Conservation (phyloP, 768 basidiomycete species). For the Gymnopilus junonius region DNA sequence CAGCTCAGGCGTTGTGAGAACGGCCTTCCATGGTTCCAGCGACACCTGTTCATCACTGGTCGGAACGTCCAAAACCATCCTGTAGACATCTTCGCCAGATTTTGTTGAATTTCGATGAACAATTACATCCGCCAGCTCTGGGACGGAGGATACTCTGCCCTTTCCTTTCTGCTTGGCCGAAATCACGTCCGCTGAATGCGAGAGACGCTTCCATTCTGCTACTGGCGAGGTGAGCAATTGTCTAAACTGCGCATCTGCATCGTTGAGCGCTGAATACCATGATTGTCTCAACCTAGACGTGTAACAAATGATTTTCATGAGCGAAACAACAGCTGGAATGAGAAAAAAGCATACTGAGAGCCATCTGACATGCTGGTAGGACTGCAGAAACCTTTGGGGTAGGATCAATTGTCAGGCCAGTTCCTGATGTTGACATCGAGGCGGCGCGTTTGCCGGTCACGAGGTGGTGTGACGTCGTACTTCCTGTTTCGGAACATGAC, state of each 20-base stretch:
- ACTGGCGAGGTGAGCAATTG: constrained; percentile 74
- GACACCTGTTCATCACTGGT: constrained; percentile 62
- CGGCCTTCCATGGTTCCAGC: constrained; percentile 80
- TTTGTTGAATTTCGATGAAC: constrained; percentile 77
- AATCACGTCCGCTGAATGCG: constrained; percentile 39
- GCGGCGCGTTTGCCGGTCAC: constrained; percentile 15
- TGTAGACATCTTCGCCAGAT: constrained; percentile 76
- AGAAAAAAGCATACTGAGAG: constrained; percentile 25
- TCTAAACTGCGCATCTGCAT: constrained; percentile 79
- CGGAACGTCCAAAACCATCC: constrained; percentile 82
- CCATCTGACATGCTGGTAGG: constrained; percentile 35
- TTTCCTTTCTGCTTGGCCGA: constrained; percentile 65
- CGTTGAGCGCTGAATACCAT: constrained; percentile 77
- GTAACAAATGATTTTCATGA: constrained; percentile 3
- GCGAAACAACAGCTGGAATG: background rate
- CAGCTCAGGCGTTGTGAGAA: constrained; percentile 85
- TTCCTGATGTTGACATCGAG: constrained; percentile 5
- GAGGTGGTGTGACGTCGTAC: constrained; percentile 14
- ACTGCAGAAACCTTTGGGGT: constrained; percentile 9
- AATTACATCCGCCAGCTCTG: constrained; percentile 72
- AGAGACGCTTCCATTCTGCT: constrained; percentile 85
- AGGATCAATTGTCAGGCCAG: constrained; percentile 1
- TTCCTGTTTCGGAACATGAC: constrained; percentile 12
- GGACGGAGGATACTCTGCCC: constrained; percentile 49
- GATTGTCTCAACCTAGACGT: constrained; percentile 73